Percentiles rank a stretch among this genome's conserved stretches.
Evolutionary conservation across 108 stramenopile genomes (phyloP).

Genomic region (Parmales sp.): DNA sequence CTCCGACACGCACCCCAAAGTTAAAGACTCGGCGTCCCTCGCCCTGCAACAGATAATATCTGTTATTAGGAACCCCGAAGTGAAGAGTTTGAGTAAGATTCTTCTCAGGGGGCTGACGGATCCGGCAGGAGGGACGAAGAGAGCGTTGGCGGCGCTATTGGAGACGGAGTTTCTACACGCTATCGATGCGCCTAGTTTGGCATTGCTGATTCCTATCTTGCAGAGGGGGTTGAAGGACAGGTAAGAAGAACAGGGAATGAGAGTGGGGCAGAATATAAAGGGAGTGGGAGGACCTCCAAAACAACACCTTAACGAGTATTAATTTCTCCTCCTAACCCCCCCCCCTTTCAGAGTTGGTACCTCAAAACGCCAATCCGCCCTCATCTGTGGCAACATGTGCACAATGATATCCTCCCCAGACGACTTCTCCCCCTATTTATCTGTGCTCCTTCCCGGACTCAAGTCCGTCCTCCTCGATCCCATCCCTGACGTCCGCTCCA

Average conservation of each 20-base stretch:
- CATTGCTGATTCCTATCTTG: slow-evolving; percentile 91
- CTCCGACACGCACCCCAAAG: slow-evolving; percentile 93
- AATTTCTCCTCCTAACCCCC: too few species aligned
- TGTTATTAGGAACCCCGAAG: slow-evolving; percentile 95
- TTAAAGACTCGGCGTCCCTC: slow-evolving; percentile 72
- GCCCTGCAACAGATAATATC: slow-evolving; percentile 89
- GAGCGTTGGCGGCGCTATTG: slow-evolving; percentile 71
- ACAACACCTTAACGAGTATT: too few species aligned
- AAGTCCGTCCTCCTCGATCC: slow-evolving; percentile 82
- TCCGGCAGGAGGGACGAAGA: slow-evolving; percentile 55
- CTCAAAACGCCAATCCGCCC: slow-evolving; percentile 85
- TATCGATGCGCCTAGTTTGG: slow-evolving; percentile 96
- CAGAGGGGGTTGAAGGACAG: slow-evolving; percentile 90
- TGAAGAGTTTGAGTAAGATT: slow-evolving; percentile 54
- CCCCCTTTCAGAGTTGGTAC: too few species aligned
- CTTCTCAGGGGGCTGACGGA: slow-evolving; percentile 86
- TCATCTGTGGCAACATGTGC: slow-evolving; percentile 95
- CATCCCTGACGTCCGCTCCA: slow-evolving; percentile 90
- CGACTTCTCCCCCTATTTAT: slow-evolving; percentile 89
- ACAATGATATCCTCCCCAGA: slow-evolving; percentile 89
- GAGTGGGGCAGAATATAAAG: too few species aligned
- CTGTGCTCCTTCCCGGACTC: slow-evolving; percentile 80
- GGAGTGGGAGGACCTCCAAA: too few species aligned
- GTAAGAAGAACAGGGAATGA: too few species aligned
- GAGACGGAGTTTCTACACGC: slow-evolving; percentile 90